Evolutionary conservation across 179 eudicot species (phyloP).

Genomic region (Pouteria campechiana): DNA sequence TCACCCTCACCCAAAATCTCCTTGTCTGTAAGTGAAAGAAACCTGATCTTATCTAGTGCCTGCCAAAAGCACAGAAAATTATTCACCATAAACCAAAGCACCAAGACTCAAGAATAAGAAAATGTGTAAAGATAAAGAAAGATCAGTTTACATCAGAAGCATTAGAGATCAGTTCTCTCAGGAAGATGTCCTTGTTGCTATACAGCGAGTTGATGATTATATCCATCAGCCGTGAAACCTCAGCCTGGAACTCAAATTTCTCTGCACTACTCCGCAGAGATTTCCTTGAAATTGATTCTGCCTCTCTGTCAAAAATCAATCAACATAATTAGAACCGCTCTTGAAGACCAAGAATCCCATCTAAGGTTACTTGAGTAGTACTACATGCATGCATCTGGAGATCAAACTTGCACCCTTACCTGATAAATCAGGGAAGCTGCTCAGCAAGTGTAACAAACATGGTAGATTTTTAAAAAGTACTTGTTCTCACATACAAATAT

Average conservation of each 20-base stretch:
- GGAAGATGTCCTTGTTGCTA: conserved; percentile 93
- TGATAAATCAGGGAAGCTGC: too few relatives aligned
- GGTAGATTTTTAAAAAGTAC: too few relatives aligned
- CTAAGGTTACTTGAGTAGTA: too few relatives aligned
- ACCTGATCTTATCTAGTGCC: conserved; percentile 97
- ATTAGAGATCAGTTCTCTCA: conserved; percentile 94
- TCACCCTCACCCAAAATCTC: conserved; percentile 92
- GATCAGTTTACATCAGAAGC: conserved; percentile 78
- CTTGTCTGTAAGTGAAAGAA: conserved; percentile 85
- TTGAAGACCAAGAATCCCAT: not conserved
- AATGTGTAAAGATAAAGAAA: not conserved
- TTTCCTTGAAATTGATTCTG: conserved; percentile 82
- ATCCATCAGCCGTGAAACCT: conserved; percentile 98
- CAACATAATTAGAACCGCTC: not conserved
- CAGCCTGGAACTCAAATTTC: conserved; percentile 98
- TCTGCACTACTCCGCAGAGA: conserved; percentile 73
- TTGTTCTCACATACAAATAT: too few relatives aligned
- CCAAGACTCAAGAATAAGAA: not conserved
- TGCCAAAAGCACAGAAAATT: conserved; percentile 8
- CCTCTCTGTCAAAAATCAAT: conserved; percentile 80
- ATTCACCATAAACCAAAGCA: not conserved
- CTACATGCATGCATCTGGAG: too few relatives aligned
- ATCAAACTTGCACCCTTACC: too few relatives aligned
- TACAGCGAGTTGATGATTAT: conserved; percentile 92
- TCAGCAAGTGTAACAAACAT: too few relatives aligned